Base-by-base conservation (phyloP, 2,329 filamentous ascomycete genomes). In the Cordyceps cateniannulata region DNA sequence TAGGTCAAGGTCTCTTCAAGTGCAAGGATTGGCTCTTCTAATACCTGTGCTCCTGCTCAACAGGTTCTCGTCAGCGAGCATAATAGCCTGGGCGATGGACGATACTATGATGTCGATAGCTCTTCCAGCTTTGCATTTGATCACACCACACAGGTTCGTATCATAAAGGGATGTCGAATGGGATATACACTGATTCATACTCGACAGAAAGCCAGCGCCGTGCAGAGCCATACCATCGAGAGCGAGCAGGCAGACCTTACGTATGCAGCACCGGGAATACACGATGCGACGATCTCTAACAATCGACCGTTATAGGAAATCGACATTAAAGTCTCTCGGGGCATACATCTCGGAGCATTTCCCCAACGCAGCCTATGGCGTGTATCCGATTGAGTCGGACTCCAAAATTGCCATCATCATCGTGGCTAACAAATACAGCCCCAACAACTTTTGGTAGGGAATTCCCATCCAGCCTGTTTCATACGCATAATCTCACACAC, bases 391-490 rank as follows among this genome's bases (percentile, higher is more conserved):
- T 66, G 85, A 91, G 67, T 81, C 88, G 65, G 90, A 93, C 72
- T 83, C 84, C 29, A 85, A 87, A 68, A 76, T 98, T 63, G 91
- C 92, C 52, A 81, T 97, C 65, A 76, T 96, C 59, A 85, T 96
- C 55, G 93, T 96, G 53, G 90, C 93, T 61, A 97, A 95, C 80
- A 97, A 97, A 76, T 98, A 98, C 80, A 96, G 90, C 69, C 95
- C 96, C 8, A 91, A 93, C 73, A 99, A 99, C 81, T 99, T 92
- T 82, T 98, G 95, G 92, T 92, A 78, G 47, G 76, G 16, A 32
- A 20, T 14, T 8, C n/a, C 45, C 35, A 10, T 4, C 25, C 32
- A 10, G 2, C 8, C 4, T 42, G 5, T 12, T 18, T 63, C 53
- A n/a, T 44, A 12, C 42, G 8, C 27, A 22, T 20, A 25, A 53